A percentile compares a stretch with the other conserved stretches of the same genome.
phyloP scores from a whole-genome alignment of 306 rosid species.

The Vigna hirtella region DNA sequence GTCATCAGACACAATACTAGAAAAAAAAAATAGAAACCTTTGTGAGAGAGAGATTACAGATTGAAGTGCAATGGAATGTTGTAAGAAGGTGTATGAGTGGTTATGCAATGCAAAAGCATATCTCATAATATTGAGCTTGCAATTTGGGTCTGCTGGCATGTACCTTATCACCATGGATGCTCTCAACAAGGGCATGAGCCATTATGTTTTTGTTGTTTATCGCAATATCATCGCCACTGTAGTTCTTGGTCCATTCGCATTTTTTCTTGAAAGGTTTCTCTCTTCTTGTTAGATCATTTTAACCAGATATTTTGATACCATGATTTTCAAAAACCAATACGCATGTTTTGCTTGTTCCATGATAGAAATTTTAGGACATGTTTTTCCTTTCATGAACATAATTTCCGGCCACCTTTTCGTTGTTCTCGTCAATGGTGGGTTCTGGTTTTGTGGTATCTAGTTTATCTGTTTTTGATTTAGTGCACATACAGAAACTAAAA shows the following conservation, averaged over 20 bases:
- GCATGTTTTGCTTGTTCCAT: background rate
- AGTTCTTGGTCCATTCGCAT: conserved; percentile 77
- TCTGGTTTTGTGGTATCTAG: background rate
- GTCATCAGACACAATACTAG: background rate
- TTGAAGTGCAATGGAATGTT: conserved; percentile 19
- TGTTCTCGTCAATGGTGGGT: background rate
- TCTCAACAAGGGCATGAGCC: conserved; percentile 81
- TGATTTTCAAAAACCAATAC: too few species aligned
- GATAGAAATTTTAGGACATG: background rate
- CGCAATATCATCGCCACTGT: conserved; percentile 78
- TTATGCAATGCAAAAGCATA: conserved; percentile 53
- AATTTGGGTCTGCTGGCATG: conserved; percentile 93
- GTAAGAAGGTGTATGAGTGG: conserved; percentile 31
- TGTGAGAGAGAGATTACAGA: background rate
- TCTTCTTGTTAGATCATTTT: too few species aligned
- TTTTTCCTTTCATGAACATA: background rate
- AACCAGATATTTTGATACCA: too few species aligned
- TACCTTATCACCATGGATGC: conserved; percentile 73
- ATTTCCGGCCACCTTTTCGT: background rate
- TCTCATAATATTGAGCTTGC: conserved; percentile 69
- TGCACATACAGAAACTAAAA: background rate
- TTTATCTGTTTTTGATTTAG: background rate
- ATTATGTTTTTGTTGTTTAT: conserved; percentile 76
- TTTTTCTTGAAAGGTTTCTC: conserved; percentile 71
- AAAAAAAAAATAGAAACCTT: background rate